Evolutionary conservation across 2,329 filamentous ascomycete species (phyloP).

Genomic region (Colletotrichum cordylinicola): DNA sequence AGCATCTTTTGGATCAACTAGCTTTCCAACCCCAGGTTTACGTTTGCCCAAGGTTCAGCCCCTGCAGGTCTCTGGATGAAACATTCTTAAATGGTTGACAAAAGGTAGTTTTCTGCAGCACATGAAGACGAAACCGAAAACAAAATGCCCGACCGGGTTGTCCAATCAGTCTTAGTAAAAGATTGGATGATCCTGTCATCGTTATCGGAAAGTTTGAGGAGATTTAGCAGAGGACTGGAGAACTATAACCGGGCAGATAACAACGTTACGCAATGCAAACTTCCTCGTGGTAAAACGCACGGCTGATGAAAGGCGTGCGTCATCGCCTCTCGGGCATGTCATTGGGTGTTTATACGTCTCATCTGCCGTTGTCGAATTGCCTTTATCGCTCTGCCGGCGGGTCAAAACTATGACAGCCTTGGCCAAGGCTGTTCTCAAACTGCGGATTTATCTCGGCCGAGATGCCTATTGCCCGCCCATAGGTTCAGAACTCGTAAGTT

Average conservation of each 20-base stretch:
- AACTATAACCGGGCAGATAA: neutral
- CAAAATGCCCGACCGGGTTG: neutral
- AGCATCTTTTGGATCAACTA: neutral
- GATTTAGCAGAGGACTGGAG: neutral
- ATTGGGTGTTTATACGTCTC: neutral
- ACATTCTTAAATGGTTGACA: neutral
- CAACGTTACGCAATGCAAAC: neutral
- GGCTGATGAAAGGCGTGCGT: neutral
- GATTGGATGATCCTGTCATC: neutral
- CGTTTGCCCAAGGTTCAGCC: neutral
- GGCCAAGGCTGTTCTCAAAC: neutral
- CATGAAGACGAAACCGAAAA: neutral
- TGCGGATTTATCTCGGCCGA: neutral
- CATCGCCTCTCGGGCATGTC: neutral
- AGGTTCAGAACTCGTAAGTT: neutral
- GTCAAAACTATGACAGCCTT: neutral
- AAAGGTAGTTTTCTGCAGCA: neutral
- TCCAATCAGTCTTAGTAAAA: neutral
- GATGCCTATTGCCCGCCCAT: neutral
- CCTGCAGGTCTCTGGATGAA: neutral
- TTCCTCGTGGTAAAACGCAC: neutral
- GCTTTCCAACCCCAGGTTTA: neutral
- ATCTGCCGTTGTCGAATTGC: neutral
- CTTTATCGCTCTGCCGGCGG: neutral
- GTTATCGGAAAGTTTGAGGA: neutral